Conservation (phyloP, 805 yeast genomes). For the Wickerhamiella galacta region DNA sequence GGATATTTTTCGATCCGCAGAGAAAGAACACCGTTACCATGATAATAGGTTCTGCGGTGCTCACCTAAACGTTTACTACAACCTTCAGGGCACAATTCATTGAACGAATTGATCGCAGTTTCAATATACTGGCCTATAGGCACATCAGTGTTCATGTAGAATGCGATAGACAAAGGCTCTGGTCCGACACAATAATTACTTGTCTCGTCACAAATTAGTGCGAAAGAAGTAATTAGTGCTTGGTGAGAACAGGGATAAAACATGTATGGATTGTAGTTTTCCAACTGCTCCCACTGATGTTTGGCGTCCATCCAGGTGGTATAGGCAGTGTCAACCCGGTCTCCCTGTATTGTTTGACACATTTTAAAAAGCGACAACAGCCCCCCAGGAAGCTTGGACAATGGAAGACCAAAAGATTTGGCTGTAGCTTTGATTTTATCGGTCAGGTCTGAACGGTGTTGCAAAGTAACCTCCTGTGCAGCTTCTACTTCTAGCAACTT, state of each 20-base stretch:
- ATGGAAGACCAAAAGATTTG: not conserved
- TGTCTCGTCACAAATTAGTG: constrained; percentile 58
- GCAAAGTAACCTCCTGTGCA: not conserved
- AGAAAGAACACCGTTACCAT: constrained; percentile 70
- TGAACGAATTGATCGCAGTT: constrained; percentile 51
- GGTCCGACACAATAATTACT: constrained; percentile 93
- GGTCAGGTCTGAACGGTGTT: not conserved
- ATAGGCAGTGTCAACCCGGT: not conserved
- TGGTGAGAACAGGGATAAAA: constrained; percentile 62
- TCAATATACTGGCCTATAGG: constrained; percentile 83
- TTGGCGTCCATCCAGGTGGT: constrained; percentile 21
- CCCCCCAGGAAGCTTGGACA: constrained; percentile 1
- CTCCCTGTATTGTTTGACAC: not conserved
- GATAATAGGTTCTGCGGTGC: constrained; percentile 77
- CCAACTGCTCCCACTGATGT: constrained; percentile 56
- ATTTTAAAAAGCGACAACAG: no score
- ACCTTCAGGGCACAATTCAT: constrained; percentile 56
- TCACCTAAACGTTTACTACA: constrained; percentile 57
- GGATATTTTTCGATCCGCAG: constrained; percentile 50
- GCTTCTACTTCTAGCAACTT: not conserved
- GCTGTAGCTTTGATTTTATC: not conserved
- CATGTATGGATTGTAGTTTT: constrained; percentile 36
- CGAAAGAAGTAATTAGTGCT: constrained; percentile 53
- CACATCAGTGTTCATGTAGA: constrained; percentile 78
- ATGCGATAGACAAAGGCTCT: constrained; percentile 64